Base-by-base conservation (phyloP, 2,329 filamentous ascomycete genomes). In the Fusarium longipes region DNA sequence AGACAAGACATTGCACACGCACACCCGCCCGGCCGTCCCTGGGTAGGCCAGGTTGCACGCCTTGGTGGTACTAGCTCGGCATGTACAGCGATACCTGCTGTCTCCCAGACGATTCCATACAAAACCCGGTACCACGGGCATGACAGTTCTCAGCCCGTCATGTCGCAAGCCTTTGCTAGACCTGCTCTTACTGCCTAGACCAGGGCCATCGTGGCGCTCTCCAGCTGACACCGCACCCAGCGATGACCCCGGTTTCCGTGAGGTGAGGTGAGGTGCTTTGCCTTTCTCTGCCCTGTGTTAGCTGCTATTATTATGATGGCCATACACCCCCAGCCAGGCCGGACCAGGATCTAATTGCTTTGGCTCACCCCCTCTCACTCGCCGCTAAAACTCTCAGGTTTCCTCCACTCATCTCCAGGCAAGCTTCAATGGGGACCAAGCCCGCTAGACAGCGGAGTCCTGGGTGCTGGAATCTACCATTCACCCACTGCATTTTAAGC, bases 171-270 rank as follows among this genome's bases (percentile, higher is more conserved):
- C 56, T 66, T 52, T 68, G 32, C 51, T 69, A 57, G 55, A 66
- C 60, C 56, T 67, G 51, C 68, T 38, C 38, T 25, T 45, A 44
- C 20, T 39, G 43, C 63, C 60, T 70, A 68, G 67, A 63, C 71
- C 61, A 71, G 70, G 71, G 71, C 66, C 57, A 57, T 68, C 63
- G 71, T 73, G 71, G 71, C 71, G 71, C 67, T 54, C 53, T 71
- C 70, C 71, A 73, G 71, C 71, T 73, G 71, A 73, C 71, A 72
- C 68, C 59, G 51, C 60, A 65, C 63, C 51, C 62, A 67, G 59
- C 54, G 65, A 67, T 54, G 24, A 68, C 64, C 65, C 65, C 39
- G 49, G 65, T 57, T 68, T 65, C 40, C 57, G 56, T 61, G 57
- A 59, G 48, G 64, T 67, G 64, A 66, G 65, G 57, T 60, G 56